Evolutionary conservation across 768 basidiomycete species (phyloP).

Genomic region (Lactarius evosmus): DNA sequence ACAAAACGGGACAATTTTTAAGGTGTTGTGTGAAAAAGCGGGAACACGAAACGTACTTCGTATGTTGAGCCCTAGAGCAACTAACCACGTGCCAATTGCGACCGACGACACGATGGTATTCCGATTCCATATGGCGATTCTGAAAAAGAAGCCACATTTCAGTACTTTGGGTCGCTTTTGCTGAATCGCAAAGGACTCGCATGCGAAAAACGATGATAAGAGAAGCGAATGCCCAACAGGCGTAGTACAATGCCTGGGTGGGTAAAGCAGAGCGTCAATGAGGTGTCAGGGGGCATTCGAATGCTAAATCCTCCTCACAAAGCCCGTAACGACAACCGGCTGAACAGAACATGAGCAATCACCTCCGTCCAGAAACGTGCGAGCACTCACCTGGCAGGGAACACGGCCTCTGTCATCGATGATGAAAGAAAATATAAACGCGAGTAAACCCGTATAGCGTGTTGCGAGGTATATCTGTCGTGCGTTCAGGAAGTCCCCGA

Average conservation of each 20-base stretch:
- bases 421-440: not conserved
- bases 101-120: not conserved
- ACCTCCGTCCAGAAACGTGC: not conserved
- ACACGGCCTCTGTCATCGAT: not conserved
- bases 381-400: not conserved
- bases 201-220: not conserved
- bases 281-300: too few species aligned
- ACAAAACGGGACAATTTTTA: too few species aligned
- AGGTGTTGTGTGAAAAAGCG: not conserved
- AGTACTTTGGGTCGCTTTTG: not conserved
- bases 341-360: not conserved
- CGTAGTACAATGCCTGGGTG: too few species aligned
- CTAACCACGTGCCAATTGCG: not conserved
- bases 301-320: not conserved
- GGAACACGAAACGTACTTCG: not conserved
- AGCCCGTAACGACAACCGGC: not conserved
- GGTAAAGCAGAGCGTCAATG: too few species aligned
- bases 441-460: too few species aligned
- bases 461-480: too few species aligned
- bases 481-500: too few species aligned
- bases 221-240: too few species aligned
- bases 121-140: slow-evolving; percentile 1
- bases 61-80: not conserved
- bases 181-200: not conserved
- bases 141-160: not conserved